A percentile compares a stretch with the other conserved stretches of the same genome.
phyloP scores from a whole-genome alignment of 345 rosid genomes.

The Rhodamnia rubescens region DNA sequence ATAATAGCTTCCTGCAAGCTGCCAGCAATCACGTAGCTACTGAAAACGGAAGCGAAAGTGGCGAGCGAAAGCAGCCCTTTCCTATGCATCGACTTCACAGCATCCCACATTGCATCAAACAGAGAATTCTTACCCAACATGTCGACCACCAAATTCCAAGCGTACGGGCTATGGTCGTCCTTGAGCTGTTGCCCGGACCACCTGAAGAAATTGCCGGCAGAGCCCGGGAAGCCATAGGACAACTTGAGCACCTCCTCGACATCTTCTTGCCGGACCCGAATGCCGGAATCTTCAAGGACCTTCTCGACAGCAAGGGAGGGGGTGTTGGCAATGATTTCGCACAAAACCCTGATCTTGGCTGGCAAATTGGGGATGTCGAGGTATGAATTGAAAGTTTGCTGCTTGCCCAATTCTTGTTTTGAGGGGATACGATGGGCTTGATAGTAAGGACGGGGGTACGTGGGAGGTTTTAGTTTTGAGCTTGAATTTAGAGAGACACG shows the following conservation, averaged over 20 bases:
- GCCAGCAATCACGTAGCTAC: conserved; percentile 36
- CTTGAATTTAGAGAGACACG: not conserved
- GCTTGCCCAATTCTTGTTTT: not conserved
- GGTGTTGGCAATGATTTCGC: conserved; percentile 36
- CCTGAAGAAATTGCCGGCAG: conserved; percentile 52
- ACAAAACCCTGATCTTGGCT: conserved; percentile 23
- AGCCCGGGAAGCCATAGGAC: conserved; percentile 37
- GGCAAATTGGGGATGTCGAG: conserved; percentile 22
- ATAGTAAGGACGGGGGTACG: not conserved
- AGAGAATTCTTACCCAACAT: conserved; percentile 41
- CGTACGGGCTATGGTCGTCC: conserved; percentile 42
- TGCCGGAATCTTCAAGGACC: conserved; percentile 21
- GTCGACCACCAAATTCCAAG: conserved; percentile 63
- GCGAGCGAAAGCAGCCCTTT: conserved; percentile 39
- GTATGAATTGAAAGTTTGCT: conserved; percentile 26
- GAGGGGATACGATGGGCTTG: not conserved
- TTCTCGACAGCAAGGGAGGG: conserved; percentile 29
- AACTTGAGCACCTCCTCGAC: conserved; percentile 47
- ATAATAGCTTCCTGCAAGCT: conserved; percentile 24
- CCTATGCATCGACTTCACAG: conserved; percentile 37
- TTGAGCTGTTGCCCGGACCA: conserved; percentile 42
- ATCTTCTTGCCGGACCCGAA: conserved; percentile 27
- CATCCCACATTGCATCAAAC: conserved; percentile 71
- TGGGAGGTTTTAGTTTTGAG: not conserved
- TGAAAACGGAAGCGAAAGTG: conserved; percentile 53